Evolutionary conservation across 108 stramenopile genomes (phyloP), one percentile per base, ranked within the genome.

Genomic region (Cyclotella sp.): DNA sequence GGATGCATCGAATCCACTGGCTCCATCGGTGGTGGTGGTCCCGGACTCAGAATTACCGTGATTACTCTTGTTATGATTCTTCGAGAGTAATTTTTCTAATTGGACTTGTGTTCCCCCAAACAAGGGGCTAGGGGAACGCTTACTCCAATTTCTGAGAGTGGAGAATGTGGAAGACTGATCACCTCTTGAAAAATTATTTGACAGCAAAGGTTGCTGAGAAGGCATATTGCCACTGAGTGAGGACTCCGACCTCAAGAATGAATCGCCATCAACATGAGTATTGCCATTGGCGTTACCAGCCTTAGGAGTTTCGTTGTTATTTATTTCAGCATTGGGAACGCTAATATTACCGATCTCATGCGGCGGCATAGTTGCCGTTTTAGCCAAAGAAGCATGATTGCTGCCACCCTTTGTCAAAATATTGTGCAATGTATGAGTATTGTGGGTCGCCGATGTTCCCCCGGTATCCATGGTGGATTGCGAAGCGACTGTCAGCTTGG

Each of bases 81-180:
- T 49, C 15, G 22, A 42, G n/a, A 70, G 70, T 13, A 70, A 42
- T 54, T 70, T 70, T 58, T 70, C 70, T 11, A 70, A 29, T 28
- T 55, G 70, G 16, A 70, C 70, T 51, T 57, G n/a, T 8, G n/a
- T 19, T 13, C 22, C 24, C 2, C 55, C 55, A 57, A 57, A 57
- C 55, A 57, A 57, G 4, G 55, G 55, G 12, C 22, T 24, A 8
- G 55, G 24, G 2, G 30, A 61, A 12, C 30, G 60, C 34, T 39
- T 61, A 13, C 34, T 61, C 29, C 15, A 15, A 3, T 3, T 61
- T 0, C 1, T 61, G 29, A 13, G 60, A 16, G 4, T 39, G 12
- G 24, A 26, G 29, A 13, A 30, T 13, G 34, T 18, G 12, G 24
- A 26, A 3, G 47, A 9, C 3, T 49, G 3, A n/a, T 49, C 3